Evolutionary conservation across 805 yeast genomes (phyloP), one percentile per base, ranked within the genome.

Genomic region (Monosporozyma unispora): DNA sequence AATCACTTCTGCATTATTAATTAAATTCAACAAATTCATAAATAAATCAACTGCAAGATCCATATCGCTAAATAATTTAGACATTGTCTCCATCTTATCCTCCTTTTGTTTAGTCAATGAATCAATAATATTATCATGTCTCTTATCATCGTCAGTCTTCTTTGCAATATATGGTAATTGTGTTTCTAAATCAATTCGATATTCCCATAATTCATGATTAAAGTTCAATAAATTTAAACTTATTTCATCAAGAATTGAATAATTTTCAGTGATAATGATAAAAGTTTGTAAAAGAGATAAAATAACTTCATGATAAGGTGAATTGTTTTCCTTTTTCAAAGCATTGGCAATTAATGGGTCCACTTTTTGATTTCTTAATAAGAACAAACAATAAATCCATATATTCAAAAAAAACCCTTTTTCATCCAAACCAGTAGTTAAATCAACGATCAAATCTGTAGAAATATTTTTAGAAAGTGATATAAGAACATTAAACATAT

Each of bases 401-500:
- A 72, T 38, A 31, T 65, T 59, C 43, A 67, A 45, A 27, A 60
- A 61, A 44, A 71, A 64, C 25, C 47, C 48, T 8, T 57, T 48
- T 12, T 48, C 50, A 33, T 55, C 58, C 12, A 50, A 23, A 19
- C 53, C 54, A 2, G 33, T 45, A 9, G 58, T 51, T 22, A 78
- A 48, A 11, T 58, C 65, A 16, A 54, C 52, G 8, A 75, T 49
- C 14, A 78, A 58, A 3, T 67, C 71, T 0, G 52, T 50, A 1
- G 70, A 61, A 0, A 72, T 54, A 43, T 72, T 74, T 56, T 79
- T 79, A 0, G 82, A 67, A 9, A 87, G 56, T 0, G 91, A 80
- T 0, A 84, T 63, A n/a, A 83, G 55, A 0, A 83, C 87, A 61
- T 84, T 84, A 21, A 85, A 69, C 4, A 72, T 70, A 61, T 84